These are phyloP conservation scores for Pyrus betulifolia DNA, from an alignment of 306 rosid species.

Conservation along the genomic window DNA sequence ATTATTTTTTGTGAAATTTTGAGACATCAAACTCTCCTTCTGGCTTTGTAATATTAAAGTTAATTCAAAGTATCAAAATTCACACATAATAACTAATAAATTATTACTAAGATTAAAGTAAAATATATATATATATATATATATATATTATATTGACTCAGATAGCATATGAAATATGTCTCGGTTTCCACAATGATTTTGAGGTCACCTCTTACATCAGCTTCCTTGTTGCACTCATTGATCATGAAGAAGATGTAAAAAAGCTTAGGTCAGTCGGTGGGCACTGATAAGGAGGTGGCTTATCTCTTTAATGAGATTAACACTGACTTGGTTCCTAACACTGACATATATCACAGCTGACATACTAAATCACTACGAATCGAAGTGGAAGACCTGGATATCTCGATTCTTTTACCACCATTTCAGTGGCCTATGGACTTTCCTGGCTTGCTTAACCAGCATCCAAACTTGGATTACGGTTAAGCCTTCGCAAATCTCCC, in stretches of 20 bases:
- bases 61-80: too few species aligned
- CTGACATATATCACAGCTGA: neutral
- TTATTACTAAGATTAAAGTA: too few species aligned
- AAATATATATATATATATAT: too few species aligned
- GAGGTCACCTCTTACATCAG: constrained; percentile 14
- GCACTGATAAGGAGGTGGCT: constrained; percentile 36
- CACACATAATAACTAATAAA: too few species aligned
- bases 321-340: constrained; percentile 3
- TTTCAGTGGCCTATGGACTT: constrained; percentile 26
- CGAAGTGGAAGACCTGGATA: constrained; percentile 14
- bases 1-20: too few species aligned
- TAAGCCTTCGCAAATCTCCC: neutral
- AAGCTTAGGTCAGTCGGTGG: constrained; percentile 9
- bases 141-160: too few species aligned
- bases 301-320: constrained; percentile 8
- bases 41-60: too few species aligned
- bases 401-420: neutral
- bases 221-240: constrained; percentile 31
- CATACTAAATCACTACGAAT: neutral
- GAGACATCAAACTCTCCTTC: too few species aligned
- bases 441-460: neutral
- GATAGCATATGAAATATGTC: constrained; percentile 41
- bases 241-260: constrained; percentile 23
- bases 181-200: constrained; percentile 17
- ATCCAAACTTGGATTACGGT: constrained; percentile 5